Evolutionary conservation across 1,139 yeast species (phyloP).

Genomic region (Geotrichum bryndzae): DNA sequence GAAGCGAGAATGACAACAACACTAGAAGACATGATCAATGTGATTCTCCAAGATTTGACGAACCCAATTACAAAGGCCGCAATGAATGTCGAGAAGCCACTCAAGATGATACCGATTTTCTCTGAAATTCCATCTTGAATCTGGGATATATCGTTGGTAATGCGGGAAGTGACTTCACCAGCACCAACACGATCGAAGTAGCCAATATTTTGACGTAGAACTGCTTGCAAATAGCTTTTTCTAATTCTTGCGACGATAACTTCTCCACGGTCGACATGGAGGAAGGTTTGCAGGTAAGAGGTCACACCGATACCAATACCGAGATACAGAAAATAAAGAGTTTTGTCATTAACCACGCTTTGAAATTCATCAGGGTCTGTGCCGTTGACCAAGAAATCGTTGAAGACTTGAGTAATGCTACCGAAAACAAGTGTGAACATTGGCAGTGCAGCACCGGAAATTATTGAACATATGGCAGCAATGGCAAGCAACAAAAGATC

Average conservation of each 20-base stretch:
- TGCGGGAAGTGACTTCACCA: constrained; percentile 42
- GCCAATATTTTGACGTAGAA: constrained; percentile 41
- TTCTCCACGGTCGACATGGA: constrained; percentile 42
- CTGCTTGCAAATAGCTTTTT: constrained; percentile 36
- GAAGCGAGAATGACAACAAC: constrained; percentile 32
- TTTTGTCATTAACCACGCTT: constrained; percentile 31
- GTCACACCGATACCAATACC: constrained; percentile 37
- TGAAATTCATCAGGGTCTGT: constrained; percentile 32
- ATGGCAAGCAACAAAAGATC: constrained; percentile 30
- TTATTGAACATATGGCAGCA: constrained; percentile 33
- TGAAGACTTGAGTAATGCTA: constrained; percentile 36
- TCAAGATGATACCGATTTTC: constrained; percentile 39
- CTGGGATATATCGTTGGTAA: constrained; percentile 40
- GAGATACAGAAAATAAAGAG: constrained; percentile 37
- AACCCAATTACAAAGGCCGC: constrained; percentile 41
- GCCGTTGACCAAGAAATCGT: constrained; percentile 31
- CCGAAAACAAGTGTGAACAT: constrained; percentile 40
- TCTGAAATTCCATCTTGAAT: constrained; percentile 44
- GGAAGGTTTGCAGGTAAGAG: constrained; percentile 33
- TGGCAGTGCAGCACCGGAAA: constrained; percentile 39
- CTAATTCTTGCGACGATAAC: constrained; percentile 40
- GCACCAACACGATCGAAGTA: constrained; percentile 43
- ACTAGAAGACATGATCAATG: constrained; percentile 36
- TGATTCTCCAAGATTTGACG: constrained; percentile 38
- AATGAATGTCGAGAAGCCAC: constrained; percentile 38